Percentiles rank a stretch among this genome's conserved stretches.
Conservation (phyloP, 345 rosid species). For the Lepidium didymum region DNA sequence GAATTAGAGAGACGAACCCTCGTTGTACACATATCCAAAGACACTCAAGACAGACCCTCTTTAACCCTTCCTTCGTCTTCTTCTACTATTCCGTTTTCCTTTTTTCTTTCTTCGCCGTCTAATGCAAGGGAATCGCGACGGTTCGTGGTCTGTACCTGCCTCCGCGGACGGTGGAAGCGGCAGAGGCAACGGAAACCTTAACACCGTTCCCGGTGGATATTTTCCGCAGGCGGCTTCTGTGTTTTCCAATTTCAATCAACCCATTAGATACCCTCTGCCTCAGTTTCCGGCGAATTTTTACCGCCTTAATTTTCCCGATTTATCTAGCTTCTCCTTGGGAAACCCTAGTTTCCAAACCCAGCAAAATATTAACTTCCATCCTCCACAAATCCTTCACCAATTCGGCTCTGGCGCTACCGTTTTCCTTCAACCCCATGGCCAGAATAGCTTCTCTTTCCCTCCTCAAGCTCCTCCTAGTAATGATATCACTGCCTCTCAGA, state of each 20-base stretch:
- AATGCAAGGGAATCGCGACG: conserved; percentile 33
- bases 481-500: conserved; percentile 9
- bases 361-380: conserved; percentile 29
- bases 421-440: conserved; percentile 22
- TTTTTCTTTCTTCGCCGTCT: neutral
- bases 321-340: conserved; percentile 13
- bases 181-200: conserved; percentile 1
- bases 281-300: conserved; percentile 28
- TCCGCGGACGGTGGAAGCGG: conserved; percentile 4
- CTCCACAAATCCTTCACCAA: conserved; percentile 29
- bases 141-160: conserved; percentile 12
- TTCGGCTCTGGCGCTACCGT: conserved; percentile 10
- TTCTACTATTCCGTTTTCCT: neutral
- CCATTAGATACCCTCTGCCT: conserved; percentile 24
- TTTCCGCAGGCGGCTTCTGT: conserved; percentile 16
- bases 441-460: conserved; percentile 13
- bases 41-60: neutral
- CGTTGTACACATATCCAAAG: neutral
- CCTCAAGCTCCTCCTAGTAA: conserved; percentile 1
- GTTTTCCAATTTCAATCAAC: conserved; percentile 29
- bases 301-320: conserved; percentile 26
- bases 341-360: conserved; percentile 23
- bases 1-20: neutral
- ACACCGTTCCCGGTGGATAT: conserved; percentile 17
- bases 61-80: conserved; percentile 8